phyloP scores from a whole-genome alignment of 2,329 filamentous ascomycete genomes.

The Talaromyces sp. region DNA sequence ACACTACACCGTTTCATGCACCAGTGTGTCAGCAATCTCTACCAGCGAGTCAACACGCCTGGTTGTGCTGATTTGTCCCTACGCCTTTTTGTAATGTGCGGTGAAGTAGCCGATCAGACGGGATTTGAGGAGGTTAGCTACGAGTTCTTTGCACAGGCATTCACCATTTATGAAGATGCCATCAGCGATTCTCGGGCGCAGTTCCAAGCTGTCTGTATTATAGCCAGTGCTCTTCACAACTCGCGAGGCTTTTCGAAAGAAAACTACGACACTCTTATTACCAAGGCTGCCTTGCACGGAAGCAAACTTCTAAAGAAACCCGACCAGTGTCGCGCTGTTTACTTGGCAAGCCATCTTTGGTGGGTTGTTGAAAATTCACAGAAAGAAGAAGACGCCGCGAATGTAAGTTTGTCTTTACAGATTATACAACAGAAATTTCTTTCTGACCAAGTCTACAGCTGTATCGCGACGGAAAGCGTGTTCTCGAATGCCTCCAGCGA shows the following conservation, averaged over 20 bases:
- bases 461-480: slow-evolving; percentile 94
- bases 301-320: slow-evolving; percentile 97
- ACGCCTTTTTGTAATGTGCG: slow-evolving; percentile 83
- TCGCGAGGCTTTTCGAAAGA: slow-evolving; percentile 89
- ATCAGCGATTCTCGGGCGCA: slow-evolving; percentile 94
- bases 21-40: slow-evolving; percentile 76
- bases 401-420: slow-evolving; percentile 49
- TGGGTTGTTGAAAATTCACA: slow-evolving; percentile 84
- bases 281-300: slow-evolving; percentile 92
- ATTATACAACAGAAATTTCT: neutral
- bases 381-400: slow-evolving; percentile 74
- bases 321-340: slow-evolving; percentile 94
- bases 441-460: slow-evolving; percentile 49
- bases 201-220: slow-evolving; percentile 94
- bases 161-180: slow-evolving; percentile 95
- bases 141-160: slow-evolving; percentile 96
- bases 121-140: slow-evolving; percentile 95
- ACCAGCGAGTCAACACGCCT: slow-evolving; percentile 74
- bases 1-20: slow-evolving; percentile 95
- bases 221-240: slow-evolving; percentile 82
- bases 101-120: slow-evolving; percentile 85
- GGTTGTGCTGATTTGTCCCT: slow-evolving; percentile 83
- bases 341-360: slow-evolving; percentile 94
- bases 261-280: slow-evolving; percentile 98
- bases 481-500: slow-evolving; percentile 91